Evolutionary conservation across 768 basidiomycete species (phyloP).

Genomic region (Panaeolus papilionaceus): DNA sequence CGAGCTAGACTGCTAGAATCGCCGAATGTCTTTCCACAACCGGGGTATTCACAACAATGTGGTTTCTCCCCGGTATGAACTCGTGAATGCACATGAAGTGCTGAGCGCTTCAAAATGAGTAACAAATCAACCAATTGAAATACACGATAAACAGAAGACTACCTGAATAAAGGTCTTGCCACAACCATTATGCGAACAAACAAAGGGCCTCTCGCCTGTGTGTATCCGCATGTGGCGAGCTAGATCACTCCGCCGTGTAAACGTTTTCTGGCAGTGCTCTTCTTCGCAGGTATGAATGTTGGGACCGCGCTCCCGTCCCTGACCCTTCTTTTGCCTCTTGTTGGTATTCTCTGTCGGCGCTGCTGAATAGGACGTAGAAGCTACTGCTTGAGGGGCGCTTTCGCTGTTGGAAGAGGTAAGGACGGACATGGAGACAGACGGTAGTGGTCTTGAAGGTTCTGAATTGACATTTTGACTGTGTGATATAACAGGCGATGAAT

Average conservation of each 20-base stretch:
- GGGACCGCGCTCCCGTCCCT: constrained; percentile 52
- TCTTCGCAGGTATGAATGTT: constrained; percentile 71
- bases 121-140: constrained; percentile 15
- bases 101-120: constrained; percentile 69
- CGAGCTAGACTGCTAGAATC: constrained; percentile 93
- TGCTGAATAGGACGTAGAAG: constrained; percentile 56
- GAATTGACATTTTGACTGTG: constrained; percentile 44
- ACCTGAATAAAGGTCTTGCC: constrained; percentile 96
- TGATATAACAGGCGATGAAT: constrained; percentile 55
- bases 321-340: constrained; percentile 45
- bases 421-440: constrained; percentile 32
- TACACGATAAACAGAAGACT: constrained; percentile 25
- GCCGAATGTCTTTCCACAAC: constrained; percentile 86
- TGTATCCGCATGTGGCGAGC: constrained; percentile 89
- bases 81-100: constrained; percentile 85
- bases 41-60: constrained; percentile 89
- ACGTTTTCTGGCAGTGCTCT: constrained; percentile 79
- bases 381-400: constrained; percentile 43
- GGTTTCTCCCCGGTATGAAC: constrained; percentile 96
- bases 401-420: constrained; percentile 45
- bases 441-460: constrained; percentile 30
- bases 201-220: constrained; percentile 87
- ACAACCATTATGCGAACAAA: constrained; percentile 73
- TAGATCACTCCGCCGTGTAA: constrained; percentile 84
- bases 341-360: constrained; percentile 30